phyloP scores from a whole-genome alignment of 192 early-diverging fungal genomes.

The Podila minutissima region DNA sequence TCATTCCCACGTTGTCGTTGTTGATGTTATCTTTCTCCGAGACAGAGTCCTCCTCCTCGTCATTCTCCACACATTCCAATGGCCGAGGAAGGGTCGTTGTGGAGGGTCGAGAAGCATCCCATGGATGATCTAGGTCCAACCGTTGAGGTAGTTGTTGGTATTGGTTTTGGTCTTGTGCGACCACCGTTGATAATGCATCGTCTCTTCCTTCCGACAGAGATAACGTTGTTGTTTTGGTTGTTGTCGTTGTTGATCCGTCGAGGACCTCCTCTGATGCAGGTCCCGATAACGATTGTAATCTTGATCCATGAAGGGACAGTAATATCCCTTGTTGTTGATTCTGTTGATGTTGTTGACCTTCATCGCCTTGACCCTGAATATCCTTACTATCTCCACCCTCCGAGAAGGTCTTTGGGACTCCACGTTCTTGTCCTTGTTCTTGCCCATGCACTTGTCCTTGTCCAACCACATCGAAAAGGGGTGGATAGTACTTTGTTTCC shows the following conservation, averaged over 20 bases:
- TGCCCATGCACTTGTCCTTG: not conserved
- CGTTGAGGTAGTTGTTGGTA: not conserved
- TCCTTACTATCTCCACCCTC: not conserved
- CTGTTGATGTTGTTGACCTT: not conserved
- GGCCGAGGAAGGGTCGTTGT: too few species aligned
- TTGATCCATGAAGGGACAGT: not conserved
- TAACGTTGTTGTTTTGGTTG: too few species aligned
- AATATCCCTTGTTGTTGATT: not conserved
- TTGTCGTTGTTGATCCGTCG: not conserved
- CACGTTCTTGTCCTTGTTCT: too few species aligned
- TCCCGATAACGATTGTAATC: slow-evolving; percentile 2
- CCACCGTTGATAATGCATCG: not conserved
- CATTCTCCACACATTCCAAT: not conserved
- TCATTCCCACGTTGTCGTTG: not conserved
- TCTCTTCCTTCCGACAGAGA: too few species aligned
- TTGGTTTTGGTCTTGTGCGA: not conserved
- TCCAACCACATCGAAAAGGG: not conserved
- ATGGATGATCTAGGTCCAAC: not conserved
- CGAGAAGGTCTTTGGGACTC: too few species aligned
- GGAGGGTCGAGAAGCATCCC: not conserved
- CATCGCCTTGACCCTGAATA: not conserved
- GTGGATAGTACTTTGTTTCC: not conserved
- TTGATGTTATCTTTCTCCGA: too few species aligned
- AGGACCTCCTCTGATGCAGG: not conserved
- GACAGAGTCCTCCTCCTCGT: not conserved